Evolutionary conservation across 352 stramenopile species (phyloP), one percentile per base, ranked within the genome.

Genomic region (Globisporangium viniferum): DNA sequence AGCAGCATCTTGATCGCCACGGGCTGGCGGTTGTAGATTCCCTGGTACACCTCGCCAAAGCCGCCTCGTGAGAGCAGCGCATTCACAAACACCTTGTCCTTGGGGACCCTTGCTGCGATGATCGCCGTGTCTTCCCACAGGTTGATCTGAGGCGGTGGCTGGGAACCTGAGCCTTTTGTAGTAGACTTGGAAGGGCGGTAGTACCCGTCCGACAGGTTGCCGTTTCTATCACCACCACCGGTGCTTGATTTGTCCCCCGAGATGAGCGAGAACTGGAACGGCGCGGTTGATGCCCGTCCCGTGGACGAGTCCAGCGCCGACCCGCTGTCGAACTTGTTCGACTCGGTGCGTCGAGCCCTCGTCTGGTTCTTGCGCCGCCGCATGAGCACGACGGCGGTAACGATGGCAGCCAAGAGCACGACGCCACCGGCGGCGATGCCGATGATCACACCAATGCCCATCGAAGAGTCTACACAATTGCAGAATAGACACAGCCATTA

Each of bases 1-100:
- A 86, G 29, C 6, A 80, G 54, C 29, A 33, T 78, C 69, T 89
- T 87, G 66, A 89, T 81, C 0, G 73, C 75, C 14, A 89, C 78
- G 0, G 48, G 7, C 54, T 82, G 58, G 59, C 68, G 65, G 31
- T 76, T 66, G 73, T 84, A 86, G 2, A 39, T 66, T 0, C 77
- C 78, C 1, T 35, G 44, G 31, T 78, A 86, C 1, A 89, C 80
- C 66, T 82, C 73, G 10, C 78, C 78, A 59, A 74, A 86, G 5
- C 74, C 75, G 41, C 78, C 79, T 63, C 73, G 74, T 49, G 66
- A 75, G 20, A 86, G 44, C 18, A 79, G 15, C 24, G 67, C 65
- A 0, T 61, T 59, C 29, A 59, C 29, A 0, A 64, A 66, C 18
- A 79, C 41, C 27, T 79, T 80, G 41, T 76, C 76, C 2, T 73